Conservation (phyloP, 441 rosid species). For the Arabidopsis hybrid region DNA sequence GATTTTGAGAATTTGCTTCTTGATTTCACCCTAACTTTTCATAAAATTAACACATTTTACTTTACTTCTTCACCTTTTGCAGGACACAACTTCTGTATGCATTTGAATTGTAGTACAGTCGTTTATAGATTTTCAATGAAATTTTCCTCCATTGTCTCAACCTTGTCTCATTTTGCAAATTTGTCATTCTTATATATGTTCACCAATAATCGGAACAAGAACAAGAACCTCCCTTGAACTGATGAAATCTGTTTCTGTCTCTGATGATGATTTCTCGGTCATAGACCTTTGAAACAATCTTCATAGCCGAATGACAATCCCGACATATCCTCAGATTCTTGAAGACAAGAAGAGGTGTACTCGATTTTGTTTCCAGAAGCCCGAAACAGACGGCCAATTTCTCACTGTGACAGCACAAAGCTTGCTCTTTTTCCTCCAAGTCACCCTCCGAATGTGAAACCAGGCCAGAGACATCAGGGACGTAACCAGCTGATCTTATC, state of each 20-base stretch:
- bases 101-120: conserved; percentile 1
- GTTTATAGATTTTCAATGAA: conserved; percentile 16
- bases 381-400: conserved; percentile 84
- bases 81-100: conserved; percentile 22
- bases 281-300: conserved; percentile 64
- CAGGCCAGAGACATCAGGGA: conserved; percentile 53
- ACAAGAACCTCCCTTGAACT: conserved; percentile 71
- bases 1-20: conserved; percentile 30
- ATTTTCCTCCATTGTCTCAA: conserved; percentile 4
- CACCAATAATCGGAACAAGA: conserved; percentile 89
- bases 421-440: conserved; percentile 80
- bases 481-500: conserved; percentile 67
- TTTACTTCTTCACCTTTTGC: conserved; percentile 22
- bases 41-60: conserved; percentile 10
- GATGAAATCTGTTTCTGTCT: conserved; percentile 85
- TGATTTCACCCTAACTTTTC: conserved; percentile 23
- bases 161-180: conserved; percentile 14
- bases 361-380: conserved; percentile 64
- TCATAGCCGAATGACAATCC: conserved; percentile 83
- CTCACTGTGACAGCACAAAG: conserved; percentile 76
- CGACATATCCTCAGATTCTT: conserved; percentile 81
- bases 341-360: conserved; percentile 59
- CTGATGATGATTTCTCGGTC: conserved; percentile 71
- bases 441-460: conserved; percentile 49
- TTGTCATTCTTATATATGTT: conserved; percentile 19